These are phyloP conservation scores for Rauvolfia tetraphylla DNA, from an alignment of 257 asterid genomes.

Conservation along the genomic window DNA sequence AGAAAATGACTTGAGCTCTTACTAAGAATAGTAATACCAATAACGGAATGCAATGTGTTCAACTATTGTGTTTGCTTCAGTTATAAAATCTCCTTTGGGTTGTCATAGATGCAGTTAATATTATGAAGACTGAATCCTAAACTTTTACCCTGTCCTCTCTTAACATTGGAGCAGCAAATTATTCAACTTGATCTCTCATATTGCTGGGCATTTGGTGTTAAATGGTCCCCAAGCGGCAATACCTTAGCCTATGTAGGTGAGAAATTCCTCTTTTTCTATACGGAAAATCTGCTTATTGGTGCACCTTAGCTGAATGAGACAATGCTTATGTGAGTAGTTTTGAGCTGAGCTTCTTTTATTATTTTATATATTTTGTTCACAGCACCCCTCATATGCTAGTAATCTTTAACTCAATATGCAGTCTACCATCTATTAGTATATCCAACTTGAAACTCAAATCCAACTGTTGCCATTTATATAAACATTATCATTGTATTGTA, in stretches of 20 bases:
- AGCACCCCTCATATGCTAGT: background rate
- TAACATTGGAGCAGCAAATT: slow-evolving; percentile 67
- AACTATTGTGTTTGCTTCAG: background rate
- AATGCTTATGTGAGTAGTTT: background rate
- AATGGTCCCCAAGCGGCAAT: slow-evolving; percentile 94
- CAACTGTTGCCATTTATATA: background rate
- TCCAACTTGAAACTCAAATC: background rate
- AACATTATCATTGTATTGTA: background rate
- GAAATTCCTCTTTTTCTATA: slow-evolving; percentile 36
- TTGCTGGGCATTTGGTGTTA: slow-evolving; percentile 96
- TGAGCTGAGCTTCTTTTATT: background rate
- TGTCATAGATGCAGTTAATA: background rate
- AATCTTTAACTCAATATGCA: background rate
- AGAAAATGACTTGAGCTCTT: too few species aligned
- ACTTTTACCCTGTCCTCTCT: slow-evolving; percentile 9
- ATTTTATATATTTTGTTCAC: too few species aligned
- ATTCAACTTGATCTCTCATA: slow-evolving; percentile 93
- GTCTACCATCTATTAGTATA: too few species aligned
- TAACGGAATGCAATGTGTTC: background rate
- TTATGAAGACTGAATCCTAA: background rate
- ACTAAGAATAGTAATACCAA: background rate
- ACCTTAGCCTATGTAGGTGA: slow-evolving; percentile 91
- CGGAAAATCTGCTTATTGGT: slow-evolving; percentile 10
- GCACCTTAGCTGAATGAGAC: slow-evolving; percentile 12
- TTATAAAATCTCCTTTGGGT: background rate